Evolutionary conservation across 345 rosid genomes (phyloP).

Genomic region (Cardiospermum halicacabum): DNA sequence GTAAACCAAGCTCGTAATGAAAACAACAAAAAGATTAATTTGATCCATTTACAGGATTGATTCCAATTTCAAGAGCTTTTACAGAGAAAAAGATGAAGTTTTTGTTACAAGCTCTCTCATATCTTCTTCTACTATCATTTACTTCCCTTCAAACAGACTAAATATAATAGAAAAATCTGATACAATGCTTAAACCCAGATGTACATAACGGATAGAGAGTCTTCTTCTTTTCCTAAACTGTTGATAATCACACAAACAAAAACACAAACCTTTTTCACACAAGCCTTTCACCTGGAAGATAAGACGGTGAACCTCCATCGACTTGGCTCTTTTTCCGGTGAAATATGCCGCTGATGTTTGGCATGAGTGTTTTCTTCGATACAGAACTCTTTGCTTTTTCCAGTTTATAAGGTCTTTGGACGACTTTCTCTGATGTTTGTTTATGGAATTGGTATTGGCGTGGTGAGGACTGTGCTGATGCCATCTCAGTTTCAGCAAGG

Average conservation of each 20-base stretch:
- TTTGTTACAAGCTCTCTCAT: constrained; percentile 23
- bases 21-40: no score
- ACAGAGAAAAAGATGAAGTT: background rate
- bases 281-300: constrained; percentile 67
- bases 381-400: constrained; percentile 52
- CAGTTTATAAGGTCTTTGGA: constrained; percentile 42
- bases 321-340: constrained; percentile 72
- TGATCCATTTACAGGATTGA: constrained; percentile 20
- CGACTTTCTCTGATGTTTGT: constrained; percentile 31
- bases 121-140: constrained; percentile 12
- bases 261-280: constrained; percentile 28
- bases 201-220: constrained; percentile 22
- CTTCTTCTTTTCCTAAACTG: constrained; percentile 23
- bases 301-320: constrained; percentile 84
- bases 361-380: constrained; percentile 57
- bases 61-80: background rate
- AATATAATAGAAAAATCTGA: constrained; percentile 13
- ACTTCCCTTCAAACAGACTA: constrained; percentile 10
- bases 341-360: constrained; percentile 69
- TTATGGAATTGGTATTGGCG: constrained; percentile 46
- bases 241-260: constrained; percentile 26
- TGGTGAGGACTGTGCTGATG: constrained; percentile 62
- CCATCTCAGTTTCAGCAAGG: constrained; percentile 61
- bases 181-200: constrained; percentile 23
- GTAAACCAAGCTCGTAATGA: no score